Evolutionary conservation across 2,329 filamentous ascomycete genomes (phyloP).

Genomic region (Aspergillus bombycis): DNA sequence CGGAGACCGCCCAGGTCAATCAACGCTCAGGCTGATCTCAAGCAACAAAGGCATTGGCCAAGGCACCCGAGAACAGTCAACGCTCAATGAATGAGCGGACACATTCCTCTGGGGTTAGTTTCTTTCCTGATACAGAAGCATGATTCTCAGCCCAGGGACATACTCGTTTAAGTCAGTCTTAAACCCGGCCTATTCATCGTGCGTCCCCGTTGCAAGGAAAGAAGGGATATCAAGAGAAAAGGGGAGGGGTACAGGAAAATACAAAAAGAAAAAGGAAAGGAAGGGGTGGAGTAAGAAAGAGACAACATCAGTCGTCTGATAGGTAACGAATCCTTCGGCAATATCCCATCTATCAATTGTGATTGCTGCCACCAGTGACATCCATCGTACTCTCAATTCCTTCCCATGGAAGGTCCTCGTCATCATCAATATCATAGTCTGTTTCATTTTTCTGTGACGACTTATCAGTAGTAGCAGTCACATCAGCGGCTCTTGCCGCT

Average conservation of each 20-base stretch:
- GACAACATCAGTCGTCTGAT: background rate
- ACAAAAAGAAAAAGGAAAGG: constrained; percentile 2
- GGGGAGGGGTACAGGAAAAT: background rate
- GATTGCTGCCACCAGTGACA: constrained; percentile 32
- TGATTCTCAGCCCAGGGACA: constrained; percentile 18
- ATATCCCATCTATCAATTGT: background rate
- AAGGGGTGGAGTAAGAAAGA: background rate
- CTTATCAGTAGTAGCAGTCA: constrained; percentile 35
- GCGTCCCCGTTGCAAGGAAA: background rate
- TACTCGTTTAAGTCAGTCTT: constrained; percentile 24
- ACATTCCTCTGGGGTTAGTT: background rate
- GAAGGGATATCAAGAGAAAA: background rate
- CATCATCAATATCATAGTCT: constrained; percentile 35
- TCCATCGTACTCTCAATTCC: constrained; percentile 48
- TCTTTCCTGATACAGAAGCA: background rate
- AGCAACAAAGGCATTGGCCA: constrained; percentile 1
- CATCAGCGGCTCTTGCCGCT: constrained; percentile 19
- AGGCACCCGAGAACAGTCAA: background rate
- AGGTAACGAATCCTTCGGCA: background rate
- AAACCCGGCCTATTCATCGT: constrained; percentile 14
- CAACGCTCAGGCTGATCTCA: constrained; percentile 11
- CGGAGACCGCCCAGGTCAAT: constrained; percentile 4
- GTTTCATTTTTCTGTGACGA: constrained; percentile 27
- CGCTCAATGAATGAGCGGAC: background rate
- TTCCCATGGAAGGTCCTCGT: constrained; percentile 48